phyloP scores from a whole-genome alignment of 1,284 basidiomycete genomes.

The Rhizopogon parksii region DNA sequence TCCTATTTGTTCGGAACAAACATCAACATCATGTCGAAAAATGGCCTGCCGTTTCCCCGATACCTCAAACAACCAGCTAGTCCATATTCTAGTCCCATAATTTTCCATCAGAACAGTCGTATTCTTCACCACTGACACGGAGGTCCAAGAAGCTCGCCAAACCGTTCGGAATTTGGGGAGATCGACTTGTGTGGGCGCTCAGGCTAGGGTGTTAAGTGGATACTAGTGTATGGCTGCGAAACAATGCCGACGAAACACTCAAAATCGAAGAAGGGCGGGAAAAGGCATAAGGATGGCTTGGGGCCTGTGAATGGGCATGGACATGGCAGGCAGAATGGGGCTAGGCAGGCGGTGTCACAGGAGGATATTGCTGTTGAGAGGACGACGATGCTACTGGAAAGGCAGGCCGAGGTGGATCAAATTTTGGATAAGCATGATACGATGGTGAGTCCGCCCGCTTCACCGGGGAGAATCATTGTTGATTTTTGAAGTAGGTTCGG shows the following conservation, averaged over 20 bases:
- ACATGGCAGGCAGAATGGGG: not conserved
- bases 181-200: slow-evolving; percentile 31
- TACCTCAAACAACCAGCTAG: slow-evolving; percentile 13
- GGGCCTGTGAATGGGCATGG: not conserved
- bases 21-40: slow-evolving; percentile 35
- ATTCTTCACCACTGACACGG: not conserved
- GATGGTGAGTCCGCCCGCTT: slow-evolving; percentile 43
- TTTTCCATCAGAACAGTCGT: slow-evolving; percentile 7
- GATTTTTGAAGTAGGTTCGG: slow-evolving; percentile 45
- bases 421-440: slow-evolving; percentile 69
- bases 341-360: slow-evolving; percentile 15
- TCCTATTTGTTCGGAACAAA: slow-evolving; percentile 27
- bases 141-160: slow-evolving; percentile 47
- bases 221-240: not conserved
- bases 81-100: slow-evolving; percentile 4
- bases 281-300: not conserved
- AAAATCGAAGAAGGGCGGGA: slow-evolving; percentile 1
- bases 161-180: slow-evolving; percentile 54
- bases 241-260: slow-evolving; percentile 9
- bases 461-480: not conserved
- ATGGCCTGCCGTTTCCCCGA: slow-evolving; percentile 23
- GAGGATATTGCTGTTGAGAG: slow-evolving; percentile 32
- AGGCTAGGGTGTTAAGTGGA: not conserved
- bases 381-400: slow-evolving; percentile 44
- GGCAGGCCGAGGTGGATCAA: slow-evolving; percentile 51